Percentiles rank a stretch among this genome's conserved stretches.
Conservation (phyloP, 176 grass and related monocot genomes). For the Canna indica region DNA sequence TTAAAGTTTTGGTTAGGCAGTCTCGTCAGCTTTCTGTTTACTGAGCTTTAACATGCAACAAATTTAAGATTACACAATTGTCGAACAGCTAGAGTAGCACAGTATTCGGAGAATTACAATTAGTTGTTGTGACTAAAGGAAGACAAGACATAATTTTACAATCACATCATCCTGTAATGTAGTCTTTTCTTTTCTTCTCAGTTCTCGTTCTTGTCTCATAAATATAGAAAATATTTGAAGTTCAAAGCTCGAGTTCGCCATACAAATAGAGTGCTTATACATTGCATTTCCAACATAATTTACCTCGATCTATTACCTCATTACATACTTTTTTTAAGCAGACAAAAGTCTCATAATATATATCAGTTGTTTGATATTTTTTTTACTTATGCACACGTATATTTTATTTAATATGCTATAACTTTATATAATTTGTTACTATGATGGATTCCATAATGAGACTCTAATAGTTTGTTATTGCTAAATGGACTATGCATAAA, state of each 20-base stretch:
- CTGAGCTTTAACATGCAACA: neutral
- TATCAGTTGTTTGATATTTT: no score
- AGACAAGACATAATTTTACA: neutral
- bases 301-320: no score
- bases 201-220: neutral
- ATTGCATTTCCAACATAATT: no score
- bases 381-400: no score
- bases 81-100: neutral
- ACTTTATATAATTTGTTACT: no score
- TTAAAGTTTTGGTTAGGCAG: constrained; percentile 8
- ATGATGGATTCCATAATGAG: no score
- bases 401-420: no score
- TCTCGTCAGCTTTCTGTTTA: neutral
- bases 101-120: neutral
- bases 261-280: no score
- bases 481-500: no score
- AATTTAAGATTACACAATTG: neutral
- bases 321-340: no score
- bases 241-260: neutral
- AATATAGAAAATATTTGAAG: neutral
- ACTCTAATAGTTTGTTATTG: no score
- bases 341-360: no score
- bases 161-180: neutral
- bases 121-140: neutral
- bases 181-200: neutral